Evolutionary conservation across 108 stramenopile genomes (phyloP), one percentile per base, ranked within the genome.

Genomic region (Discostella stelligeroides): DNA sequence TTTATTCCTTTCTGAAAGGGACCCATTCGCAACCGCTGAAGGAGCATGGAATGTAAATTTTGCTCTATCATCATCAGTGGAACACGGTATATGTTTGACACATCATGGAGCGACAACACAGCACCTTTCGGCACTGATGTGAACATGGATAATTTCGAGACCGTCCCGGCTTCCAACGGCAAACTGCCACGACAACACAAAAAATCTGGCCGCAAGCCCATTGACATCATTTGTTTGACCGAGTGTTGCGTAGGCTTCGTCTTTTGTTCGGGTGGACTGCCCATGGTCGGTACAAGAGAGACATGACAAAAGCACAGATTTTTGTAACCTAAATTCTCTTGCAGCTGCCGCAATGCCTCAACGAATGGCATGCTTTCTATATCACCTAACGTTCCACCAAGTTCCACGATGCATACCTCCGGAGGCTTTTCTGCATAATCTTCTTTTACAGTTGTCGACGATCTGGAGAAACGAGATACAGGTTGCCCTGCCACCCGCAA

Each of bases 361-460:
- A 85, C 82, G 57, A 85, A 85, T 15, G 82, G 82, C 84, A 85
- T 85, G 28, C 70, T 73, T 72, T 85, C 84, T 63, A 95, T 95
- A 76, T 95, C 94, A 29, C 94, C 94, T 18, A 95, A 71, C 41
- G 92, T 93, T 42, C 94, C 94, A 0, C 94, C 94, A 13, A 95
- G 85, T 76, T 95, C 92, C 10, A 93, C 83, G 20, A 93, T 82
- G 63, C 94, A 93, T 25, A 95, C 84, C 49, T 95, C 92, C 7
- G 94, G 91, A 50, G 80, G 69, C 28, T 87, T 81, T n/a, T 88
- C 89, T 27, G 30, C 43, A 27, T 62, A n/a, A n/a, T n/a, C n/a
- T n/a, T n/a, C n/a, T 48, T 29, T 67, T 43, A 29, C 34, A n/a
- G n/a, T n/a, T n/a, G n/a, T 47, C 0, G 39, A 20, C 14, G 39